Conservation (phyloP, 2,329 filamentous ascomycete genomes). For the Septoria petroselini region DNA sequence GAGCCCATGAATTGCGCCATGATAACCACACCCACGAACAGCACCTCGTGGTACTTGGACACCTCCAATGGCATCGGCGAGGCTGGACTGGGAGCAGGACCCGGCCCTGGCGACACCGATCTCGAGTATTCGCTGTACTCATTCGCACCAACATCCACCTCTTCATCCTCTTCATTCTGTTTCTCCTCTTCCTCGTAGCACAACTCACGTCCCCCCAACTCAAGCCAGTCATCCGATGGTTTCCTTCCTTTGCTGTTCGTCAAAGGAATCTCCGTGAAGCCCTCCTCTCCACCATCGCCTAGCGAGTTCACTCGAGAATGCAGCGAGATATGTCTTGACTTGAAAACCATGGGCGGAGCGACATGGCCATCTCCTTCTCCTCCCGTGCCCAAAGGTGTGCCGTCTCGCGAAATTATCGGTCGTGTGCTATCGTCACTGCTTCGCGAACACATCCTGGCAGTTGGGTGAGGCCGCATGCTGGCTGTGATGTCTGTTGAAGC, state of each 20-base stretch:
- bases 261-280: conserved; percentile 29
- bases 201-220: neutral
- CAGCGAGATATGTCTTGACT: conserved; percentile 35
- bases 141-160: neutral
- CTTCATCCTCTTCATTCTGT: neutral
- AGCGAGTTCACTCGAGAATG: conserved; percentile 34
- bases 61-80: too few relatives aligned
- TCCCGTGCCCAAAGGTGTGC: neutral
- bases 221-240: conserved; percentile 28
- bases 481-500: too few relatives aligned
- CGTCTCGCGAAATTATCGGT: conserved; percentile 2
- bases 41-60: conserved; percentile 26
- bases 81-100: neutral
- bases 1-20: conserved; percentile 33
- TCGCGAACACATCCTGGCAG: neutral
- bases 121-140: neutral
- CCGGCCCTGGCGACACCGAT: neutral
- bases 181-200: neutral
- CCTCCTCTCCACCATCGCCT: conserved; percentile 24
- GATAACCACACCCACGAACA: conserved; percentile 30
- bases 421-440: conserved; percentile 1
- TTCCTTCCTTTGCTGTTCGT: conserved; percentile 26
- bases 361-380: neutral
- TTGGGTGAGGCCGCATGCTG: too few relatives aligned
- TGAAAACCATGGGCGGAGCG: conserved; percentile 24